Percentiles rank a stretch among this genome's conserved stretches.
Conservation (phyloP, 192 early-diverging fungal species). For the Coemansia aciculifera region DNA sequence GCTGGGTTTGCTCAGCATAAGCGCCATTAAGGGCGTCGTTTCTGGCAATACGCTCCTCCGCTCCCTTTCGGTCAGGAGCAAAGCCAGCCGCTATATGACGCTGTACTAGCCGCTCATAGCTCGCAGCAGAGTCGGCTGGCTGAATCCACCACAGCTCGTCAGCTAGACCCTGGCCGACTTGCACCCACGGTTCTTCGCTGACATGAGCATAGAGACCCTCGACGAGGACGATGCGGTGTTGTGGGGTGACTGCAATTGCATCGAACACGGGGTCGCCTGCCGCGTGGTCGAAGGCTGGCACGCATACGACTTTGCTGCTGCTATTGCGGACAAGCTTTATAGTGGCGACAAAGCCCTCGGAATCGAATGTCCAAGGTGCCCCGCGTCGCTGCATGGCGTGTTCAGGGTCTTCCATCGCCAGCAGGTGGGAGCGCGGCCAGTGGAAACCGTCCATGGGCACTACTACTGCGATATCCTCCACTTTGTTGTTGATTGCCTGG, state of each 20-base stretch:
- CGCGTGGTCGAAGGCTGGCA: constrained; percentile 59
- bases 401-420: constrained; percentile 31
- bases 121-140: constrained; percentile 15
- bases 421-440: constrained; percentile 31
- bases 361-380: constrained; percentile 61
- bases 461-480: constrained; percentile 19
- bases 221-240: constrained; percentile 52
- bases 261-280: constrained; percentile 54
- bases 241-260: constrained; percentile 35
- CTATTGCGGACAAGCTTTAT: constrained; percentile 15
- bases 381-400: constrained; percentile 52
- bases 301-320: not conserved
- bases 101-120: constrained; percentile 36
- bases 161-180: constrained; percentile 16
- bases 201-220: constrained; percentile 60
- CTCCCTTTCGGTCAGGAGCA: constrained; percentile 19
- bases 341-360: constrained; percentile 25
- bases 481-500: constrained; percentile 8
- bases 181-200: constrained; percentile 42
- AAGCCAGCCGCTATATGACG: constrained; percentile 55
- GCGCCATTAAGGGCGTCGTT: constrained; percentile 44
- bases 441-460: constrained; percentile 68
- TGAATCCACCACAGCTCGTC: constrained; percentile 59
- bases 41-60: constrained; percentile 19
- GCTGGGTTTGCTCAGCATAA: constrained; percentile 28